Evolutionary conservation across 164 flowering plant species (phyloP).

Genomic region (Warburgia ugandensis): DNA sequence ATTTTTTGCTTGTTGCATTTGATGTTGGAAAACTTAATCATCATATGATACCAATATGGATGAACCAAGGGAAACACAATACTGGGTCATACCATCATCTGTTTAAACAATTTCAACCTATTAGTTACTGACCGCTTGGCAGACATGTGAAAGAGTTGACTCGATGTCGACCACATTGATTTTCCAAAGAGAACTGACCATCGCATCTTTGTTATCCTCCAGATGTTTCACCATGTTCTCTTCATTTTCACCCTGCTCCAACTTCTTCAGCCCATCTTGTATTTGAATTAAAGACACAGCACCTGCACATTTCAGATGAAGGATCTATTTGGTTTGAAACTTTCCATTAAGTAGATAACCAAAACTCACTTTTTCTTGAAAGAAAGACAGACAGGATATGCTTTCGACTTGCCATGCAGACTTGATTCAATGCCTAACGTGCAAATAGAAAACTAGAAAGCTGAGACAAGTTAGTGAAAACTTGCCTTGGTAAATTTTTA

Average conservation of each 20-base stretch:
- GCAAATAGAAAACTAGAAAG: no score
- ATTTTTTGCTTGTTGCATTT: no score
- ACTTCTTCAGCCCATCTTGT: slow-evolving; percentile 55
- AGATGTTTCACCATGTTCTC: slow-evolving; percentile 47
- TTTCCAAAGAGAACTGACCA: slow-evolving; percentile 86
- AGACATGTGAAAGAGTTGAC: slow-evolving; percentile 64
- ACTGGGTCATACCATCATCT: neutral
- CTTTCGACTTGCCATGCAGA: no score
- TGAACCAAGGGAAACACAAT: neutral
- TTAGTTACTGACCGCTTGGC: slow-evolving; percentile 75
- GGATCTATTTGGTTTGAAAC: neutral
- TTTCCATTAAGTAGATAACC: neutral
- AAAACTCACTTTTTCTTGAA: neutral
- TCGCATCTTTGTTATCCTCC: slow-evolving; percentile 63
- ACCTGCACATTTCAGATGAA: slow-evolving; percentile 30
- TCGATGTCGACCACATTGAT: slow-evolving; percentile 90
- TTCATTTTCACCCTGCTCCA: slow-evolving; percentile 53
- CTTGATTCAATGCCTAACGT: no score
- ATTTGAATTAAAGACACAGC: slow-evolving; percentile 71
- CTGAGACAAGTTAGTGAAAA: no score
- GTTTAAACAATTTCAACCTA: no score
- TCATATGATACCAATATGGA: neutral
- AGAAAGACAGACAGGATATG: no score
- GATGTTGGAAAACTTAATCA: no score
- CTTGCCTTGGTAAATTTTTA: no score